Percentiles rank a stretch among this genome's conserved stretches.
Conservation (phyloP, 257 asterid genomes). For the Knoxia roxburghii region DNA sequence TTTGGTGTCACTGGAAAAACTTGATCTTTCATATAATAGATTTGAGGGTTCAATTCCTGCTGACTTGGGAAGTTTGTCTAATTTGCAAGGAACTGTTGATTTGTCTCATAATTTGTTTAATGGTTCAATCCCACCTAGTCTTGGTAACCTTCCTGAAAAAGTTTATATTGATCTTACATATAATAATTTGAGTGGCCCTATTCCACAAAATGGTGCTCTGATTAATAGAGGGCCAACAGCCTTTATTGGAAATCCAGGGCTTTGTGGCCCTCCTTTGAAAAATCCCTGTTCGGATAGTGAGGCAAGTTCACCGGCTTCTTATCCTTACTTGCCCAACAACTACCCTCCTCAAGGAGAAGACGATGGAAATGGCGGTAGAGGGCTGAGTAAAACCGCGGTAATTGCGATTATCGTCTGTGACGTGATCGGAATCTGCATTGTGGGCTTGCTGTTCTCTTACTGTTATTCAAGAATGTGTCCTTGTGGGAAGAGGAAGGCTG, state of each 20-base stretch:
- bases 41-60: constrained; percentile 60
- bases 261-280: constrained; percentile 88
- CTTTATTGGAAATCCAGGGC: constrained; percentile 71
- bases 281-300: constrained; percentile 48
- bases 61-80: constrained; percentile 60
- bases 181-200: constrained; percentile 69
- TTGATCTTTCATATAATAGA: constrained; percentile 60
- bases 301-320: constrained; percentile 47
- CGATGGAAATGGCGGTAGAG: constrained; percentile 28
- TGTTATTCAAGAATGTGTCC: constrained; percentile 55
- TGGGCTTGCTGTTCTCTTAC: constrained; percentile 66
- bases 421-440: constrained; percentile 63
- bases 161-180: constrained; percentile 80
- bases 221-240: constrained; percentile 94
- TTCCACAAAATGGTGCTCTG: constrained; percentile 85
- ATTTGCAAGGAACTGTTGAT: constrained; percentile 70
- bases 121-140: constrained; percentile 69
- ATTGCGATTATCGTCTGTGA: constrained; percentile 65
- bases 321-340: constrained; percentile 59
- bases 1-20: constrained; percentile 52
- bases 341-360: constrained; percentile 36
- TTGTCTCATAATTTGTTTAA: constrained; percentile 65
- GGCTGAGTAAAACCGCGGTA: constrained; percentile 51
- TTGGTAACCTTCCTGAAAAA: constrained; percentile 83
- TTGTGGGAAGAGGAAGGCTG: constrained; percentile 43